Evolutionary conservation across 495 filamentous ascomycete species (phyloP).

Genomic region (Lepidopterella palustris): DNA sequence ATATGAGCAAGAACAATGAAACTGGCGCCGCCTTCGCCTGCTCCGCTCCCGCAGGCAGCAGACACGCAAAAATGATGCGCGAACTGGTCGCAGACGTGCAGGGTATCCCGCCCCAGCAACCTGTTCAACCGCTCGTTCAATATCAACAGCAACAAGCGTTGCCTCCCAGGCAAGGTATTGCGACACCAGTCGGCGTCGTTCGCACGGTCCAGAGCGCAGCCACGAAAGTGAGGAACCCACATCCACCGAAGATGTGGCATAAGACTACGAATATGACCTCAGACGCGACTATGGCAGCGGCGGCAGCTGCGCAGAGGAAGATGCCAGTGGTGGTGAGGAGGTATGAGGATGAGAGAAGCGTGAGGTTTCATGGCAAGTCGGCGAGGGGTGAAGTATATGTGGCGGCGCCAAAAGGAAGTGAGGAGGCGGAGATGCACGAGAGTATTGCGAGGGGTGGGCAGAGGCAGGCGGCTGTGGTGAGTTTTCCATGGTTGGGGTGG

Average conservation of each 20-base stretch:
- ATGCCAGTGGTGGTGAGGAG: neutral
- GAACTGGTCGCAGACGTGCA: neutral
- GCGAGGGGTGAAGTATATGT: neutral
- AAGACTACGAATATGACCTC: neutral
- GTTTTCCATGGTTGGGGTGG: too few relatives aligned
- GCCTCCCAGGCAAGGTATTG: neutral
- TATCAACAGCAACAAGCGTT: neutral
- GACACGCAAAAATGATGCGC: neutral
- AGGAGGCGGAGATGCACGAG: neutral
- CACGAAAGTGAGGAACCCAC: neutral
- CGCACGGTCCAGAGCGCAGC: neutral
- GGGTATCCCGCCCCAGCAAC: neutral
- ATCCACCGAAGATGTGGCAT: neutral
- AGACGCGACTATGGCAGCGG: neutral
- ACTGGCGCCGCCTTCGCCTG: neutral
- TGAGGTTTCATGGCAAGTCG: neutral
- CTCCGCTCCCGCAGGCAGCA: neutral
- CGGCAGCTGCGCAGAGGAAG: neutral
- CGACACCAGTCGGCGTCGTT: neutral
- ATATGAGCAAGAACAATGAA: neutral
- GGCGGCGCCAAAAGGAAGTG: neutral
- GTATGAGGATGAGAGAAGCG: neutral
- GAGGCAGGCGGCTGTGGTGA: too few relatives aligned
- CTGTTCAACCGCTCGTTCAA: neutral
- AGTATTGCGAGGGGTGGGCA: neutral